Base-by-base conservation (phyloP, 1,139 yeast genomes). In the Yamadazyma pseudoaaseri region DNA sequence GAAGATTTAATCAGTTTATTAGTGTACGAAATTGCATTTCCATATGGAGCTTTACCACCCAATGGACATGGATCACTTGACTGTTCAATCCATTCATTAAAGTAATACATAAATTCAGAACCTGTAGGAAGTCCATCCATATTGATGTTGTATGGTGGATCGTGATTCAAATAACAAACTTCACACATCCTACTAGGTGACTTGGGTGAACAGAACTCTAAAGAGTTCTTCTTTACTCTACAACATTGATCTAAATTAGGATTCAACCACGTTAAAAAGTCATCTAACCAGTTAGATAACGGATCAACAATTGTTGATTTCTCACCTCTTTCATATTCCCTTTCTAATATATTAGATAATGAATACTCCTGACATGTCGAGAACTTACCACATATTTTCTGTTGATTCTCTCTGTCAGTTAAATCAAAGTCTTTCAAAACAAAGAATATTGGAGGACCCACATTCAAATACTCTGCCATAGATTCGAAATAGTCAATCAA, bases 21-120 rank as follows among this genome's bases (percentile, higher is more conserved):
- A 12, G 66, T 60, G 31, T 65, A 65, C 1, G 70, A 57, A 12
- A 92, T 66, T 0, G 94, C 71, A 5, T 66, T 60, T 1, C 85
- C 73, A 51, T 90, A 92, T 0, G 97, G 95, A 0, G 97, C 97
- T 51, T 86, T 84, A 1, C 98, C 98, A 3, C 96, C 97, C 20
- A 92, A 65, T 1, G 97, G 97, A 58, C 98, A 92, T 3, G 94
- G 89, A 48, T 86, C 95, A 38, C 96, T 84, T 2, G 80, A 80
- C 28, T 86, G 86, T 27, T 79, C 70, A 20, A 92, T 86, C 98
- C 98, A 92, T 30, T 82, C 77, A 16, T 76, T 59, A 53, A 87
- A 83, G 51, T 70, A 87, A 31, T 64, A 65, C 79, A 86, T 76
- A 49, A 92, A 92, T 27, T 81, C 83, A 0, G 70, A 69, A 13